phyloP scores from a whole-genome alignment of 345 rosid species.

The Citrus glauca region DNA sequence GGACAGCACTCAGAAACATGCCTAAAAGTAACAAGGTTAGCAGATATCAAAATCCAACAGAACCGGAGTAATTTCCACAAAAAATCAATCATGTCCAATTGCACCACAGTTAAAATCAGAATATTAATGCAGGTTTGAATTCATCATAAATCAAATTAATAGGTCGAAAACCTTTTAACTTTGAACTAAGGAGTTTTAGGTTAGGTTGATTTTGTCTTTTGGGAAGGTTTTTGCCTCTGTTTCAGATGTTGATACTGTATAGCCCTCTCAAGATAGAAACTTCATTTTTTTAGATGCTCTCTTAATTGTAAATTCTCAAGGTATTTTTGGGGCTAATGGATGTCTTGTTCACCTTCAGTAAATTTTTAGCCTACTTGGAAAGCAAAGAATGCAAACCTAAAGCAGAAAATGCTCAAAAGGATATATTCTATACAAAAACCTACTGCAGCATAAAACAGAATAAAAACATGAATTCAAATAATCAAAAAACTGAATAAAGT shows the following conservation, averaged over 20 bases:
- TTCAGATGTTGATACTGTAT: too few species aligned
- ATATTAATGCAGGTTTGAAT: background rate
- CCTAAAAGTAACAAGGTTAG: background rate
- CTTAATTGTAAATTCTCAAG: too few species aligned
- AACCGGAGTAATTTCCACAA: background rate
- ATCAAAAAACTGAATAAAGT: background rate
- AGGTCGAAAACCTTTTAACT: background rate
- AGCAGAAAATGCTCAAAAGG: background rate
- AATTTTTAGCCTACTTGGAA: background rate
- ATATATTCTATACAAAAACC: background rate
- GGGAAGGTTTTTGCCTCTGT: too few species aligned
- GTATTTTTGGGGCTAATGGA: too few species aligned
- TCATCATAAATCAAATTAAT: background rate
- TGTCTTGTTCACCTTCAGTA: too few species aligned
- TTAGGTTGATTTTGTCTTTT: too few species aligned
- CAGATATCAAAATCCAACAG: background rate
- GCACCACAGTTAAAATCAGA: background rate
- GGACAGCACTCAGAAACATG: background rate
- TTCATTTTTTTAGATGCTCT: too few species aligned
- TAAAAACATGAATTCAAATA: background rate
- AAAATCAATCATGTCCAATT: background rate
- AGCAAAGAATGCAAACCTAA: background rate
- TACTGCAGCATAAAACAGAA: background rate
- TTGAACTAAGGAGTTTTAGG: too few species aligned
- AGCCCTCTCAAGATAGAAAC: too few species aligned